Evolutionary conservation across 2,329 filamentous ascomycete species (phyloP), one percentile per base, ranked within the genome.

Genomic region (Moelleriella libera): DNA sequence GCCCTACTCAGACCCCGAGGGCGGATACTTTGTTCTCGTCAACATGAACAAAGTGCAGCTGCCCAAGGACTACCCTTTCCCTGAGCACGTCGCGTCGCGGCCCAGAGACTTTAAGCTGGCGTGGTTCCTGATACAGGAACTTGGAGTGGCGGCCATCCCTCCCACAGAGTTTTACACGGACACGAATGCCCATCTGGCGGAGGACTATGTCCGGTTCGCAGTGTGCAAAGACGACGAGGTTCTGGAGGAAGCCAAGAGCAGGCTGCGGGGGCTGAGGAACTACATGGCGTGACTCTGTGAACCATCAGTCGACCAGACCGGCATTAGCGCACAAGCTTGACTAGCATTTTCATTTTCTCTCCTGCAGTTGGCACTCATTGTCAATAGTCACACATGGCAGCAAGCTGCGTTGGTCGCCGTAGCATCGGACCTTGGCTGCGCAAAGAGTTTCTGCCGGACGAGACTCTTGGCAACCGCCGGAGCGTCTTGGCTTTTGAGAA

Each of bases 81-180:
- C 92, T 30, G 73, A 82, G 1, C 88, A 96, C 60, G 90, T 98
- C 37, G 86, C 85, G 11, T 81, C 74, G 58, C 78, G 92, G 2
- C 88, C 92, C 29, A 75, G 92, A 31, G 92, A 98, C 63, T 98
- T 97, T 69, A 87, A 94, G 72, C 76, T 98, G 44, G 80, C 82
- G 37, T 98, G 90, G 90, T 97, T 97, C 69, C 68, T 96, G 57
- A 98, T 98, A 66, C 89, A 89, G 63, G 90, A 98, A 69, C 72
- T 98, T 21, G 92, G 92, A 8, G 88, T 98, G 30, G 92, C 92
- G 3, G 89, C 90, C 7, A 96, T 98, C 52, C 92, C 92, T 14
- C 92, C 92, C 0, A 95, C 89, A 0, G 92, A 98, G 65, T 98
- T 98, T 65, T 97, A 96, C 63, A 96, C 90, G 0, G 82, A 87